Base-by-base conservation (phyloP, 345 rosid species). In the Nephelium lappaceum region DNA sequence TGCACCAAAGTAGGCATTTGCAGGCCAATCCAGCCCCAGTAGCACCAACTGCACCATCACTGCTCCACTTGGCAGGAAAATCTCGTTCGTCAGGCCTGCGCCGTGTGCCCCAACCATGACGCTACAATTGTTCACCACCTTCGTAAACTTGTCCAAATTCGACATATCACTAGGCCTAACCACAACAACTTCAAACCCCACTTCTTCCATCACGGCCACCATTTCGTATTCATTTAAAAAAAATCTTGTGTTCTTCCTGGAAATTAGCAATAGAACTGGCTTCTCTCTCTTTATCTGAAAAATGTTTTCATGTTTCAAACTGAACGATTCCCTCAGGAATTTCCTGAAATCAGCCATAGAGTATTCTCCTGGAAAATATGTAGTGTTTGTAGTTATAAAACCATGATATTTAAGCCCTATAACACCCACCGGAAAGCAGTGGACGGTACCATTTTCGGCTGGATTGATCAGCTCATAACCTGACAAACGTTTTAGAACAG, bases 41-140 rank as follows among this genome's bases (percentile, higher is more conserved):
- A 85, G 84, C 63, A 84, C 84, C 70, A 86, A 81, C 70, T 84
- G 89, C 67, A 88, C 38, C 69, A 83, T 57, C 36, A 83, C 86
- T 23, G 86, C 86, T 0, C 83, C 82, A 0, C 49, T 67, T 0
- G 85, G 85, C 71, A 87, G 49, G 77, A 87, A 85, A 51, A 87
- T 49, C 58, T 55, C 81, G 5, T 83, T 82, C 8, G 90, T 72
- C 10, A 87, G 80, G 25, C 88, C 88, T 3, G 86, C 86, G 9
- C 90, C 88, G 8, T 87, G 90, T 31, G 62, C 78, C 18, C 86
- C 90, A n/a, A 81, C 82, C 79, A 87, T 75, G 15, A 83, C 69
- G 55, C 75, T 75, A 31, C 88, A 83, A 0, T 85, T 79, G 27
- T 82, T 80, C 18, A 85, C 68, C 0, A 62, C 66, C 82, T 49